phyloP scores from a whole-genome alignment of 179 eudicot species.

The Spinacia oleracea region DNA sequence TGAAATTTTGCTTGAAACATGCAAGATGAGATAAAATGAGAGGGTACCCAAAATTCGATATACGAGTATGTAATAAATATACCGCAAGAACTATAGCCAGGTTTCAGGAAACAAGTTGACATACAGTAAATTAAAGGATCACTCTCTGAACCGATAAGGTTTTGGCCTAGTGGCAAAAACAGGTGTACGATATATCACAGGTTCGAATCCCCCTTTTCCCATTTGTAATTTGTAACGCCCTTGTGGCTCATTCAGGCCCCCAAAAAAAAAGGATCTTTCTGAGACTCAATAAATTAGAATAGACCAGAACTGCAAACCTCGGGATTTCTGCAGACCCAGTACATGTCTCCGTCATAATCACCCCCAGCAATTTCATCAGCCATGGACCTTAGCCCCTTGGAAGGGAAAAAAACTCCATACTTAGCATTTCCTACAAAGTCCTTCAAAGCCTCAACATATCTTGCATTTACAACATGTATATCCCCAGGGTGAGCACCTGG shows the following conservation, averaged over 20 bases:
- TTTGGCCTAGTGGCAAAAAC: too few species aligned
- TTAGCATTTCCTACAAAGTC: conserved; percentile 71
- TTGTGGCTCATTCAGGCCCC: too few species aligned
- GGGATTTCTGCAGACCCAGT: conserved; percentile 71
- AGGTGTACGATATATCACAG: too few species aligned
- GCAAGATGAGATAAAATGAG: neutral
- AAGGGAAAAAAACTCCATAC: conserved; percentile 79
- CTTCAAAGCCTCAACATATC: conserved; percentile 49
- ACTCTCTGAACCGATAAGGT: neutral
- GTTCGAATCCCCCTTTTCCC: too few species aligned
- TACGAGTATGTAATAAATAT: neutral
- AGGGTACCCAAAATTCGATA: too few species aligned
- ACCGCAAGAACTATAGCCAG: neutral
- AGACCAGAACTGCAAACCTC: conserved; percentile 42
- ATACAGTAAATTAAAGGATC: neutral
- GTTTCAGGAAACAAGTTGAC: neutral
- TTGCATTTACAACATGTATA: conserved; percentile 64
- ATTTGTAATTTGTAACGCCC: too few species aligned
- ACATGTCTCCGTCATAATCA: conserved; percentile 87
- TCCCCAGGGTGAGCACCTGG: conserved; percentile 93
- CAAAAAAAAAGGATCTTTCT: too few species aligned
- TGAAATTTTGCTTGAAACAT: neutral
- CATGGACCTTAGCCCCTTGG: conserved; percentile 65
- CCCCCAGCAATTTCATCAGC: conserved; percentile 90
- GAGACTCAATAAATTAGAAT: too few species aligned